Base-by-base conservation (phyloP, 2,329 filamentous ascomycete genomes). In the Fusarium sp. region DNA sequence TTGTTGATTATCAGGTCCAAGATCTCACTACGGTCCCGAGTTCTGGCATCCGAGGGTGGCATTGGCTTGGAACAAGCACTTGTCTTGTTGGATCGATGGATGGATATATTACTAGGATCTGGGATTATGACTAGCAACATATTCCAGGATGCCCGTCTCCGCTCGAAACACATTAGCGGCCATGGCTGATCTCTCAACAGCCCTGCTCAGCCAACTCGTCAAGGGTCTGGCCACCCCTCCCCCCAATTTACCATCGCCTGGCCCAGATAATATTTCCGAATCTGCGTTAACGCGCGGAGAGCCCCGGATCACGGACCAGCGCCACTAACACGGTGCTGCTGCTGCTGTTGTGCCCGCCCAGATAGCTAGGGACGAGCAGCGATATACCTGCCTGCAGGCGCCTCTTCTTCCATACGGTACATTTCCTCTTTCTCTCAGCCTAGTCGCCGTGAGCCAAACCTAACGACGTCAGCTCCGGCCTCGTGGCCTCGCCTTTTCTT, bases 241-340 rank as follows among this genome's bases (percentile, higher is more conserved):
- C 68, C 74, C 78, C 75, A 79, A 79, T 79, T 75, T 79, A 79
- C 76, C 82, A 82, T 80, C 35, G 79, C 78, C 76, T 78, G 76
- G 81, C 82, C 82, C 78, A 84, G 79, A 83, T 82, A 82, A 84
- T 85, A 85, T 83, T 84, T 83, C 84, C 84, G 83, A 84, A 81
- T 83, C 79, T 83, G 83, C 78, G 83, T 82, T 83, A 82, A 81
- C 80, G 81, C 79, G 80, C 81, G 80, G 81, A 82, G 81, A 83
- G 81, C 81, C 83, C 84, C 82, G 81, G 81, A 81, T 78, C 77
- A 79, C 78, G 77, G 76, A 75, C 77, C 73, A 79, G 74, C 77
- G 77, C 78, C 79, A 79, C 79, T 79, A 78, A 76, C 76, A 78
- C 74, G 71, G 74, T 73, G 73, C 74, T 76, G 77, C 70, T 77